Base-by-base conservation (phyloP, 1,139 yeast genomes). In the Yamadazyma oceani region DNA sequence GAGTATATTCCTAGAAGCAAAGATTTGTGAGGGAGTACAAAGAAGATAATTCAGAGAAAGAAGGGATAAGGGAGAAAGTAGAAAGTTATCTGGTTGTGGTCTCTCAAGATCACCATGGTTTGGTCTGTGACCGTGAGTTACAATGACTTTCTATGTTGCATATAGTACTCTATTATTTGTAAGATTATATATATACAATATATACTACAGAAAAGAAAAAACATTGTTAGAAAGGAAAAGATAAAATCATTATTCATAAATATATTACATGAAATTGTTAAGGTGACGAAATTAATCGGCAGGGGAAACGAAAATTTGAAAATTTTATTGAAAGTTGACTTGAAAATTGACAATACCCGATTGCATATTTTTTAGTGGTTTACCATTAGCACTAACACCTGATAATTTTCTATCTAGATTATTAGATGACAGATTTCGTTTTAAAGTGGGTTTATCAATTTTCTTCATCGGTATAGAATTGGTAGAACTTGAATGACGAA, bases 1-100 rank as follows among this genome's bases (percentile, higher is more conserved):
- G 70, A 66, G 28, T 71, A 69, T 48, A 62, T 60, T 40, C 76
- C 76, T 46, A 69, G 76, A 60, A 62, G 60, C 41, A 69, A 70
- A 54, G 74, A 70, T 50, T 68, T 70, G 58, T 68, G 57, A 54
- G 25, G 7, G n/a, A n/a, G n/a, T n/a, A n/a, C n/a, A n/a, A n/a
- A n/a, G n/a, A n/a, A n/a, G n/a, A n/a, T n/a, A n/a, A n/a, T n/a
- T n/a, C n/a, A n/a, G n/a, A n/a, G n/a, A n/a, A n/a, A 12, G 15
- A 26, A 33, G 32, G 25, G 14, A 16, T 26, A 33, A 27, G 22
- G 25, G n/a, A 15, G 12, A 27, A 33, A 19, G 23, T 9, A 17
- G n/a, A 33, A 12, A 13, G 23, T n/a, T n/a, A n/a, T n/a, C n/a
- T n/a, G n/a, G n/a, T n/a, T n/a, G n/a, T n/a, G n/a, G n/a, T n/a